phyloP scores from a whole-genome alignment of 768 basidiomycete species.

The Ramaria rubella region DNA sequence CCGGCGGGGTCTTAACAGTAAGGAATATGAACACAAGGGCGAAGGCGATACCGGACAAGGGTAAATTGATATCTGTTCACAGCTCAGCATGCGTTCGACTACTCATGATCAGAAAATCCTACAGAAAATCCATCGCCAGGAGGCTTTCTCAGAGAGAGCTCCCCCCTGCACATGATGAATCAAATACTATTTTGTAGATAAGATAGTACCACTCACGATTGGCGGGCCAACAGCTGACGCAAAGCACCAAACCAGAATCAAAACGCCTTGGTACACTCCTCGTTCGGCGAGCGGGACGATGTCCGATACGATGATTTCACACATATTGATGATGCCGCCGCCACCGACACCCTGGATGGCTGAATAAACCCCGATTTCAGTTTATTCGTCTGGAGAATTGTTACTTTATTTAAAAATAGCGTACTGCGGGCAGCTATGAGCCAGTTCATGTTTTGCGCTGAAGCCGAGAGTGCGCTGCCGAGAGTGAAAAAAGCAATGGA shows the following conservation, averaged over 20 bases:
- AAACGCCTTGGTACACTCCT: neutral
- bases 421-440: conserved; percentile 37
- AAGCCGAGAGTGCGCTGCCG: conserved; percentile 37
- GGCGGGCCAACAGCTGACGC: neutral
- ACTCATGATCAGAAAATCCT: neutral
- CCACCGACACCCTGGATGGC: conserved; percentile 12
- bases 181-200: conserved; percentile 12
- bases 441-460: conserved; percentile 25
- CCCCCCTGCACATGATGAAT: neutral
- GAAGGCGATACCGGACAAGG: conserved; percentile 19
- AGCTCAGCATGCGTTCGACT: neutral
- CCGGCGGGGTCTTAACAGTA: conserved; percentile 16
- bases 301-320: conserved; percentile 10
- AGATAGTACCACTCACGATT: neutral
- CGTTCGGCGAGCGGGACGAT: conserved; percentile 7
- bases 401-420: no score
- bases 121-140: neutral
- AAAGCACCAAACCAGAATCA: neutral
- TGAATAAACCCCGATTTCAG: neutral
- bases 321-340: conserved; percentile 6
- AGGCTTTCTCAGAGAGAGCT: neutral
- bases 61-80: conserved; percentile 22
- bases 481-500: conserved; percentile 32
- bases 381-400: neutral
- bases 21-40: conserved; percentile 17